A percentile compares a stretch with the other conserved stretches of the same genome.
These are phyloP conservation scores for Macrolepiota dolichaula DNA, from an alignment of 768 basidiomycete species.

Conservation along the genomic window DNA sequence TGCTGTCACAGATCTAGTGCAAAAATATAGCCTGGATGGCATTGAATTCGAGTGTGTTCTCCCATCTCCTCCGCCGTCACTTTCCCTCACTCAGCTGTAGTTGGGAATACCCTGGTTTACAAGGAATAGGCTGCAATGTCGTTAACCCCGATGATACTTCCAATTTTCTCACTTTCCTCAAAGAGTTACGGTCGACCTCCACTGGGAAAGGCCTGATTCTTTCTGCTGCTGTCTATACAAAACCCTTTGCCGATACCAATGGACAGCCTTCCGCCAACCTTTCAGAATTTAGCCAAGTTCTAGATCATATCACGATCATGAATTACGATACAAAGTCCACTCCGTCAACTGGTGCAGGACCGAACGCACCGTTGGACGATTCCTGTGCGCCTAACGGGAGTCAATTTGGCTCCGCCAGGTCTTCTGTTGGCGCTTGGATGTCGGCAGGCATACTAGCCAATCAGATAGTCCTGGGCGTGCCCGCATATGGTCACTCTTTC, in stretches of 20 bases:
- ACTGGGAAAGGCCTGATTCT: conserved; percentile 58
- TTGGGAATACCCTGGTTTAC: conserved; percentile 81
- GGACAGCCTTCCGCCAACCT: conserved; percentile 61
- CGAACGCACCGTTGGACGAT: conserved; percentile 83
- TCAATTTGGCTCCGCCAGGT: conserved; percentile 72
- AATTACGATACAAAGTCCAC: conserved; percentile 66
- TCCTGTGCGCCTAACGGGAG: conserved; percentile 58
- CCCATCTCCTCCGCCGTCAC: neutral
- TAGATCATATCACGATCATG: conserved; percentile 78
- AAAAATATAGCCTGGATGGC: conserved; percentile 52
- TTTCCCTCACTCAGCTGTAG: conserved; percentile 29
- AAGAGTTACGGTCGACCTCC: conserved; percentile 57
- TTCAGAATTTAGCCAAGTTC: conserved; percentile 56
- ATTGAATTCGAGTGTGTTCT: conserved; percentile 59
- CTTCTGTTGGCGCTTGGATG: conserved; percentile 73
- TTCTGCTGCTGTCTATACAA: conserved; percentile 66
- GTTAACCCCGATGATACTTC: conserved; percentile 61
- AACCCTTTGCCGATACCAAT: conserved; percentile 59
- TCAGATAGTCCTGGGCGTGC: conserved; percentile 78
- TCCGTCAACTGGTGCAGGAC: conserved; percentile 56
- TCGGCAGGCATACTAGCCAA: conserved; percentile 70
- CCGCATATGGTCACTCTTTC: conserved; percentile 83
- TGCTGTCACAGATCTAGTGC: conserved; percentile 46
- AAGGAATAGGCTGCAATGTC: conserved; percentile 70
- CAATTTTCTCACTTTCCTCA: conserved; percentile 78